phyloP scores from a whole-genome alignment of 2,329 filamentous ascomycete species.

The Colletotrichum nymphaeae region DNA sequence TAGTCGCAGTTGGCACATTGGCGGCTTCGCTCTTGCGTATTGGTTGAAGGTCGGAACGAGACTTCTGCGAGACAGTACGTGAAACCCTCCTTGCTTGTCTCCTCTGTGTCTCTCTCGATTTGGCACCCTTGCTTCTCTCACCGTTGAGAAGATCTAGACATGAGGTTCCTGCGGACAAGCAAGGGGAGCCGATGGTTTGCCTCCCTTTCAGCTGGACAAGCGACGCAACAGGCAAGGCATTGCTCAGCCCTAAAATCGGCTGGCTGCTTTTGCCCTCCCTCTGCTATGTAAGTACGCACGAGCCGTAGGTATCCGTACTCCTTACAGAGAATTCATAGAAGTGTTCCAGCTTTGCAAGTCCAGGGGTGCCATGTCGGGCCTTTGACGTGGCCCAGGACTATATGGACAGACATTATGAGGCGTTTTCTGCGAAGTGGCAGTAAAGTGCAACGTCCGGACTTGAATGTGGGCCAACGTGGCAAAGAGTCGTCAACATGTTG shows the following conservation, averaged over 20 bases:
- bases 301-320: not conserved
- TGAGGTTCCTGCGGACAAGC: not conserved
- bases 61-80: not conserved
- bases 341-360: not conserved
- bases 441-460: not conserved
- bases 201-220: slow-evolving; percentile 8
- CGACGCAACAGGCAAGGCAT: slow-evolving; percentile 18
- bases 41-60: not conserved
- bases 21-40: not conserved
- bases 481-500: slow-evolving; percentile 23
- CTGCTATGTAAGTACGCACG: no score
- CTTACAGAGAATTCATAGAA: not conserved
- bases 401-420: not conserved
- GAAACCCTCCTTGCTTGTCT: not conserved
- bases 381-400: not conserved
- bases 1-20: slow-evolving; percentile 11
- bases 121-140: slow-evolving; percentile 6
- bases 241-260: slow-evolving; percentile 31
- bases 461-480: slow-evolving; percentile 17
- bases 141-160: not conserved
- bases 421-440: not conserved
- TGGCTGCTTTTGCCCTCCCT: not conserved
- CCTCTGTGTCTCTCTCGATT: not conserved
- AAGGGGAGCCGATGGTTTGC: slow-evolving; percentile 6
- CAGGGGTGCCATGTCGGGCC: slow-evolving; percentile 11